A percentile compares a stretch with the other conserved stretches of the same genome.
These are phyloP conservation scores for Trametes maxima DNA, from an alignment of 768 basidiomycete species.

Conservation along the genomic window DNA sequence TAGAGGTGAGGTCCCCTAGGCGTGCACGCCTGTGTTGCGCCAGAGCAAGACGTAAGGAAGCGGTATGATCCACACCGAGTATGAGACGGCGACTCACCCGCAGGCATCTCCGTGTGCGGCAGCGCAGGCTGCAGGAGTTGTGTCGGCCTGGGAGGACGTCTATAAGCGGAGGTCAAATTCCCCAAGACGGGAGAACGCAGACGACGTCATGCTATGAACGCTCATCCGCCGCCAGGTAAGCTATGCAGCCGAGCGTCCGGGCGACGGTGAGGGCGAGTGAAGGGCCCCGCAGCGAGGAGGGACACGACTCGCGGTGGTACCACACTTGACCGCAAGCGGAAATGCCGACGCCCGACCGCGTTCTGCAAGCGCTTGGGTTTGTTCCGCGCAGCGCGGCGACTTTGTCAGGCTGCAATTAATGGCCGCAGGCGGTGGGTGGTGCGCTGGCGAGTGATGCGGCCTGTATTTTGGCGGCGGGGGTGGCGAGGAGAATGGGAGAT, in stretches of 20 bases:
- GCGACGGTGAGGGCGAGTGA: no score
- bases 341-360: constrained; percentile 10
- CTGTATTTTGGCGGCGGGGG: no score
- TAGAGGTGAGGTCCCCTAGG: neutral
- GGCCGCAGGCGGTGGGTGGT: no score
- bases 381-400: neutral
- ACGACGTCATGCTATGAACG: no score
- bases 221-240: no score
- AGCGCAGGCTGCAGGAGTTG: neutral
- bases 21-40: neutral
- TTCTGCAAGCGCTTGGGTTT: neutral
- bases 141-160: no score
- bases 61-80: neutral
- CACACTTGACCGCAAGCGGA: neutral
- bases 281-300: no score
- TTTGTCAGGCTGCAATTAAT: no score
- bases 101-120: neutral
- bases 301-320: no score
- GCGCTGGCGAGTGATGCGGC: neutral
- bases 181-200: no score
- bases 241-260: no score
- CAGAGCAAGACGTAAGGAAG: neutral
- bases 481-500: neutral
- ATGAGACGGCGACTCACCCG: neutral
- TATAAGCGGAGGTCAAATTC: no score